A percentile compares a stretch with the other conserved stretches of the same genome.
phyloP scores from a whole-genome alignment of 225 moss, liverwort and hornwort species.

The Antitrichia curtipendula region DNA sequence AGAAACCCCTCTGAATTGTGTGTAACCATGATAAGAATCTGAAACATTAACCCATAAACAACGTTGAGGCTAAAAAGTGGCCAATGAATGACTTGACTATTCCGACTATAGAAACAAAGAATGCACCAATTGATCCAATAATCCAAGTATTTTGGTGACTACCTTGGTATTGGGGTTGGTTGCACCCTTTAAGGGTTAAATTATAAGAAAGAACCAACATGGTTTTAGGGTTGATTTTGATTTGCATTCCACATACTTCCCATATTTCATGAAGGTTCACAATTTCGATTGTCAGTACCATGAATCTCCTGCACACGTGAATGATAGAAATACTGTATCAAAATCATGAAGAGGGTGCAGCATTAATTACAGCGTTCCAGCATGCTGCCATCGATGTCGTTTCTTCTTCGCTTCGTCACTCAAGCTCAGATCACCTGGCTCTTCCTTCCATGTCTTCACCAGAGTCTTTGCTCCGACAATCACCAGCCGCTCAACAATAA shows the following conservation, averaged over 20 bases:
- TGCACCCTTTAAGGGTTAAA: not conserved
- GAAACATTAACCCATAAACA: not conserved
- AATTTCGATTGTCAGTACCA: not conserved
- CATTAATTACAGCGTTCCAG: not conserved
- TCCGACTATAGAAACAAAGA: too few species aligned
- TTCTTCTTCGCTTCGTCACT: constrained; percentile 41
- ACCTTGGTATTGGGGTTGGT: too few species aligned
- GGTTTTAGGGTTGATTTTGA: not conserved
- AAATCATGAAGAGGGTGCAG: not conserved
- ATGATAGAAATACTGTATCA: not conserved
- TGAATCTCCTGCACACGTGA: not conserved
- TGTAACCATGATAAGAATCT: not conserved
- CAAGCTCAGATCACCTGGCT: constrained; percentile 28
- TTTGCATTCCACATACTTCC: not conserved
- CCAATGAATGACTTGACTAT: too few species aligned
- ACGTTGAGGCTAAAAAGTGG: too few species aligned
- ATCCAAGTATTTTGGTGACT: too few species aligned
- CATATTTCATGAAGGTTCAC: not conserved
- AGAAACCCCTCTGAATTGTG: not conserved
- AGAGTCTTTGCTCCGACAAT: constrained; percentile 23
- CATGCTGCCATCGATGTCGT: not conserved
- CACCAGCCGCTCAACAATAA: constrained; percentile 39
- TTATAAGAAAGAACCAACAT: not conserved
- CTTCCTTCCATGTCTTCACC: constrained; percentile 53
- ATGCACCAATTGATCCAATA: too few species aligned